Evolutionary conservation across 164 flowering plant genomes (phyloP), one percentile per base, ranked within the genome.

Genomic region (Aristolochia contorta): DNA sequence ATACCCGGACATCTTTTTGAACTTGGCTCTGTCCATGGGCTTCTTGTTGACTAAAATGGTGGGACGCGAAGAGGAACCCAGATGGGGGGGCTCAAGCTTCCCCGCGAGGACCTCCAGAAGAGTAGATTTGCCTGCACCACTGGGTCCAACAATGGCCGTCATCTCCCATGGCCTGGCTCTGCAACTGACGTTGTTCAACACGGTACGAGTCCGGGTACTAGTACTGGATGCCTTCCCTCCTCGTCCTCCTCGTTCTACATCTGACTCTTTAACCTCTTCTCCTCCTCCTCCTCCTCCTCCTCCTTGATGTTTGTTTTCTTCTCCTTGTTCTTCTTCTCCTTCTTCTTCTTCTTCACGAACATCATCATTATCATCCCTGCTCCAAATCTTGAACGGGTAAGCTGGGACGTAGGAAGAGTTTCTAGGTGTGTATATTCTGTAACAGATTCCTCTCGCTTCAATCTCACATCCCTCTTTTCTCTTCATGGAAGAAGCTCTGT

Each of bases 41-140:
- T 65, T 76, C 9, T 68, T 70, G 67, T 91, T 78, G 55, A 88
- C 74, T 12, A 77, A 77, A 54, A 91, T 73, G 54, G 14, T 43
- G 5, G 86, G 73, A 0, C 78, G 81, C 15, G 61, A 37, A 6
- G 43, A 37, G 9, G 43, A 37, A 37, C 12, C 43, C 43, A 0
- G 64, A 37, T 77, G 77, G 5, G 92, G 77, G 5, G 92, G 90
- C 12, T 64, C 51, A 54, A 81, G 55, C 64, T 72, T 78, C 0
- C 96, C 94, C 2, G 96, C 88, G 0, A 91, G 75, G 65, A 89
- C 74, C 57, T 88, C 92, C 10, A 91, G 77, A 18, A 91, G 73
- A 1, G 89, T 79, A 2, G 97, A 91, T 32, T 91, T 91, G 43
- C 97, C 96, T 22, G 97, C 96, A 10, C 97, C 96, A 52, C 97